These are phyloP conservation scores for Russula abietina DNA, from an alignment of 768 basidiomycete species.

Conservation along the genomic window DNA sequence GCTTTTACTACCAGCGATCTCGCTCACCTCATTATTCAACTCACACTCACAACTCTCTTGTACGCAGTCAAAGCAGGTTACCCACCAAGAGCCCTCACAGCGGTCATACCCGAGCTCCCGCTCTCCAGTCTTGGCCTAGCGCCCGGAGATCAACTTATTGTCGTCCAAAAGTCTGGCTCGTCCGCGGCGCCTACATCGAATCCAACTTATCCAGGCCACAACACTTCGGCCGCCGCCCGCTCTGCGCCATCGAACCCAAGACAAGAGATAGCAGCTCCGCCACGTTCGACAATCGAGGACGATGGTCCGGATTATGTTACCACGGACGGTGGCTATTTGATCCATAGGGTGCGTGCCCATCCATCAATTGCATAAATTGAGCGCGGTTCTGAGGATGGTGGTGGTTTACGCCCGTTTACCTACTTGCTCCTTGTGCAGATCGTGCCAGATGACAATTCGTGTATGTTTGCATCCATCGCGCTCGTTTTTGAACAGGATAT, in stretches of 20 bases:
- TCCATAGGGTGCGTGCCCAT: constrained; percentile 56
- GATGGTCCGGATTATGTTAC: constrained; percentile 53
- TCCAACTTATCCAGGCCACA: constrained; percentile 23
- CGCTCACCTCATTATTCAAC: not conserved
- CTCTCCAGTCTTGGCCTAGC: constrained; percentile 71
- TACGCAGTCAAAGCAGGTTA: constrained; percentile 75
- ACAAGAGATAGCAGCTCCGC: constrained; percentile 19
- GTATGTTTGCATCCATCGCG: constrained; percentile 83
- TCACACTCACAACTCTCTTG: not conserved
- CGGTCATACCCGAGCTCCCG: constrained; percentile 62
- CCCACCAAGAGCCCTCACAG: constrained; percentile 66
- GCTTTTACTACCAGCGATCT: constrained; percentile 18
- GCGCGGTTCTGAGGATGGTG: constrained; percentile 6
- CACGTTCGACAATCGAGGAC: constrained; percentile 24
- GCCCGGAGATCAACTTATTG: constrained; percentile 81
- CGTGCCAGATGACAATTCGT: constrained; percentile 97
- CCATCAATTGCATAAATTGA: not conserved
- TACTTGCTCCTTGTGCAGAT: constrained; percentile 39
- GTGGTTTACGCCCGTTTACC: not conserved
- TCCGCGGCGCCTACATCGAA: constrained; percentile 13
- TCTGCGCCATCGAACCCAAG: constrained; percentile 23
- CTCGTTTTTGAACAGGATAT: constrained; percentile 82
- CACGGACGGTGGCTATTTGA: constrained; percentile 56
- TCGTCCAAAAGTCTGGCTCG: constrained; percentile 41
- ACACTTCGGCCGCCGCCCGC: constrained; percentile 25